Evolutionary conservation across 1,284 basidiomycete genomes (phyloP), one percentile per base, ranked within the genome.

Genomic region (Malassezia yamatoensis): DNA sequence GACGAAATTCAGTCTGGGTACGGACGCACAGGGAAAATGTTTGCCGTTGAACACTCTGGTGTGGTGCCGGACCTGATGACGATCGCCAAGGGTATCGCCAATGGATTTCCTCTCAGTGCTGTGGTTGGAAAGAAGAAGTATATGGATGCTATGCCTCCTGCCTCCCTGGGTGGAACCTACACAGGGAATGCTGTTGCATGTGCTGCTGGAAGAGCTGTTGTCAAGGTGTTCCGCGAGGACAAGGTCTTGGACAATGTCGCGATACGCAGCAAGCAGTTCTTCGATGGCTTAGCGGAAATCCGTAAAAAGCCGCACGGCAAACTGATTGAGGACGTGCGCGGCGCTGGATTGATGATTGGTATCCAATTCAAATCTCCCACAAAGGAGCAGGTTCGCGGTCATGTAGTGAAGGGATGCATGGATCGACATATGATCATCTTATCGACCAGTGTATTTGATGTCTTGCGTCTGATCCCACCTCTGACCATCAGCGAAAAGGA

Each of bases 11-110:
- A 94, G 78, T 83, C 83, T 66, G 91, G 91, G 0, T 93, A 88
- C 76, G 88, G 85, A 16, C 79, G 91, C 58, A 89, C 90, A 4
- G 91, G 90, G n/a, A 84, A 82, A 16, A 53, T 58, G 50, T 96
- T 88, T 70, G 82, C 82, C 45, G 80, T 86, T 50, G 83, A 90
- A 76, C 70, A 76, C 55, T 64, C 69, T 51, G 84, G 83, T 7
- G 85, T 94, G 49, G 79, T 81, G 54, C 90, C 91, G 6, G 90
- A 96, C 74, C 84, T 96, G 59, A 78, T 96, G 77, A 78, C 86
- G 49, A 85, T 90, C 62, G 91, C 93, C 42, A 96, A 96, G 82
- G 90, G 90, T 15, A 79, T 96, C 18, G 90, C 89, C 35, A 91
- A 91, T 71, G 90, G 90, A 12, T 94, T 93, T 81, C 91, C 91